Evolutionary conservation across 1,284 basidiomycete genomes (phyloP), one percentile per base, ranked within the genome.

Genomic region (Ganoderma sinense): DNA sequence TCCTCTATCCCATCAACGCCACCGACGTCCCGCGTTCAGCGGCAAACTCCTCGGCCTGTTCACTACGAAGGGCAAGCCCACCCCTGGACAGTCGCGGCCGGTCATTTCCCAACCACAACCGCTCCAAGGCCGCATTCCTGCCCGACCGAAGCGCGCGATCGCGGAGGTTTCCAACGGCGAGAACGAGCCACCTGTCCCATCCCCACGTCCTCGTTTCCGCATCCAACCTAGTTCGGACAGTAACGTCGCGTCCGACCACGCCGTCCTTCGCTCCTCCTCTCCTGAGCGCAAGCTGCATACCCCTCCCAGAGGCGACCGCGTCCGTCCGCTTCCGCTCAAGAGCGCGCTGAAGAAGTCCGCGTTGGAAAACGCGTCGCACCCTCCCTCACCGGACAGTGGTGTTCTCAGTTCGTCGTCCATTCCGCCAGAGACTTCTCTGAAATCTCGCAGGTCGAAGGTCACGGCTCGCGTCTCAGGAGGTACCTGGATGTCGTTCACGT

Each of bases 41-140:
- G 66, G 69, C 48, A 74, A 73, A 58, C 65, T 74, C 18, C 63
- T 71, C 39, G 56, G 66, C 10, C 26, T 74, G 16, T 70, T 74
- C 58, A 31, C 65, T 5, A 23, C 66, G n/a, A 73, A 71, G 26
- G 64, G 51, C 39, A 66, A 72, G 48, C 8, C 62, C 20, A 58
- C 33, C 6, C 36, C 70, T 31, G 18, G 23, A 48, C 67, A 65
- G 43, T 31, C 31, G 20, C 68, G 72, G 2, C 73, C 69, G 1
- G 29, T 61, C 61, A 72, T 74, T 43, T 72, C 73, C 16, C 64
- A 13, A 13, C 73, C 73, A 0, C 68, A 69, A 20, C 72, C 72
- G 2, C 70, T 73, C 13, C 62, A 62, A 18, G 63, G 65, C 13
- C 69, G 69, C 43, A 51, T 64, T 18, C 62, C 68, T 33, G 29